These are phyloP conservation scores for Nissolia schottii DNA, from an alignment of 306 rosid species.

Conservation along the genomic window DNA sequence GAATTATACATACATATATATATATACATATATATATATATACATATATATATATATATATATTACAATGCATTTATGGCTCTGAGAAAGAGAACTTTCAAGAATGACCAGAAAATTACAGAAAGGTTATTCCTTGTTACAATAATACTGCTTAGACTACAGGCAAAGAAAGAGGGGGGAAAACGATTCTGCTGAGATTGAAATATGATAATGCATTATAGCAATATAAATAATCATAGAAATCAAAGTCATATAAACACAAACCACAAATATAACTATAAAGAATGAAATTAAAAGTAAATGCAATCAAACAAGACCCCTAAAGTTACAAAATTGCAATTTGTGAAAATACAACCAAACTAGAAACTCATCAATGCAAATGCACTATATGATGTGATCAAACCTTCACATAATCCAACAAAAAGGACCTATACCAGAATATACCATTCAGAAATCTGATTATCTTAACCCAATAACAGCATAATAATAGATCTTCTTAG, in stretches of 20 bases:
- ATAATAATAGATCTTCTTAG: constrained; percentile 3
- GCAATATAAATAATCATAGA: neutral
- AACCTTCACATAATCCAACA: neutral
- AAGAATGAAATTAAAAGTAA: neutral
- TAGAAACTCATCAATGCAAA: neutral
- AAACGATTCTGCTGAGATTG: neutral
- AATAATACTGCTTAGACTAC: constrained; percentile 7
- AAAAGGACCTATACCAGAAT: neutral
- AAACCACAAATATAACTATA: neutral
- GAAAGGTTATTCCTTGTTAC: neutral
- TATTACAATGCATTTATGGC: constrained; percentile 26
- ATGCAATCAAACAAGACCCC: neutral
- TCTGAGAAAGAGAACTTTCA: neutral
- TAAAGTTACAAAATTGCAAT: neutral
- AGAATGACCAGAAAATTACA: constrained; percentile 4
- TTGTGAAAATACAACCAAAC: neutral
- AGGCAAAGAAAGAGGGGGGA: too few species aligned
- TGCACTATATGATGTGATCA: constrained; percentile 2
- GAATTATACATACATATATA: too few species aligned
- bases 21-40: too few species aligned
- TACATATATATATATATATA: too few species aligned
- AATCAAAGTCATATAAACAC: neutral
- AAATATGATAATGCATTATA: neutral
- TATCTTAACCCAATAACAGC: constrained; percentile 8
- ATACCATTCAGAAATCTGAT: neutral